Evolutionary conservation across 129 eudicot genomes (phyloP), one percentile per base, ranked within the genome.

Genomic region (Dittrichia graveolens): DNA sequence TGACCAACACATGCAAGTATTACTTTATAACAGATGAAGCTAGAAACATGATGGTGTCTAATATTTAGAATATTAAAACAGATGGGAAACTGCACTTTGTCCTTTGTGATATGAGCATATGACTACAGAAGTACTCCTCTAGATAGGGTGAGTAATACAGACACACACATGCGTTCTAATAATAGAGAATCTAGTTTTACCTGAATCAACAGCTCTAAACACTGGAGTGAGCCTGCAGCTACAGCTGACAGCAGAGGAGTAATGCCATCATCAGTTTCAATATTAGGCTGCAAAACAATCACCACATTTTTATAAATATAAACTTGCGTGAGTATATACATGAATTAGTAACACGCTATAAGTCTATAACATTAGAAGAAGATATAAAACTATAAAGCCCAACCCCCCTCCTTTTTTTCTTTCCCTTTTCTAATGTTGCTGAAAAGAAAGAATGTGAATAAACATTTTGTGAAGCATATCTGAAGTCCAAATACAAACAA

Each of bases 171-270:
- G 39, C 66, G 35, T n/a, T 38, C 45, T 37, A 38, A 38, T 38
- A n/a, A 7, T 38, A n/a, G 66, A 60, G 24, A 60, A 60, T 59
- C 41, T 38, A 46, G 53, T 15, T 35, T 43, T 60, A 93, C 98
- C 98, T 93, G 84, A 69, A 93, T 76, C 65, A 93, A 82, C 52
- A 87, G 73, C 86, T 89, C 95, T 70, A 84, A 59, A 73, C 98
- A 93, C 73, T 84, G 81, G 68, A 89, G 78, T 38, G 98, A 93
- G 64, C 95, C 87, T 77, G 98, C 98, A 42, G 98, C 98, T 46
- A 93, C 96, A 61, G 98, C 86, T 11, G 98, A 85, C 71, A 93
- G 67, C 82, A 93, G 69, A 47, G 98, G 96, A 61, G 95, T 93
- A 63, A 93, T 75, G 65, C 85, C 84, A 81, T 93, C 98, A 75